phyloP scores from a whole-genome alignment of 2,329 filamentous ascomycete genomes.

The Hypoxylon sp. region DNA sequence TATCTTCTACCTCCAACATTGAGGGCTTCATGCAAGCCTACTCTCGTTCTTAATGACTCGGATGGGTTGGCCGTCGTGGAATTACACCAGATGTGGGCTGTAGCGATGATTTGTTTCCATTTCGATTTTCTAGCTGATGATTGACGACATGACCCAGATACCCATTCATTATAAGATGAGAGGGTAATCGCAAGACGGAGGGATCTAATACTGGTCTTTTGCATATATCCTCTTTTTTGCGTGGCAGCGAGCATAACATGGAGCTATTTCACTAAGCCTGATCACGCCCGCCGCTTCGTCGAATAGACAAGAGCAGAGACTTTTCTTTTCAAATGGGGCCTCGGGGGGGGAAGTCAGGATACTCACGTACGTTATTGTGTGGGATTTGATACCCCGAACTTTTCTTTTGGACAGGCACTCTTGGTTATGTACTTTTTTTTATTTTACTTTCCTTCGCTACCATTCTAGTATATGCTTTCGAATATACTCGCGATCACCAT shows the following conservation, averaged over 20 bases:
- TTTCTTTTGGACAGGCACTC: conserved; percentile 23
- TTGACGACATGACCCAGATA: conserved; percentile 46
- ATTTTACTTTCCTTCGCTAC: conserved; percentile 34
- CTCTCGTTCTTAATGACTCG: conserved; percentile 21
- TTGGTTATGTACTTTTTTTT: conserved; percentile 19
- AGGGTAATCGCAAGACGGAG: conserved; percentile 45
- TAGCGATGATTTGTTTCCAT: conserved; percentile 36
- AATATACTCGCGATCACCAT: conserved; percentile 25
- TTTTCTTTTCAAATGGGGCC: conserved; percentile 21
- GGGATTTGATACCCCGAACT: conserved; percentile 44
- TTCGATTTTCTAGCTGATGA: conserved; percentile 42
- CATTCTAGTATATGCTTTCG: conserved; percentile 35
- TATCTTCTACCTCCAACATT: conserved; percentile 20
- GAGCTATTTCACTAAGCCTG: conserved; percentile 6
- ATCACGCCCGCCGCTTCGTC: conserved; percentile 14
- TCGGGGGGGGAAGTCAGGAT: conserved; percentile 21
- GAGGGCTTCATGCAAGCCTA: conserved; percentile 7
- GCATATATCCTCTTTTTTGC: conserved; percentile 26
- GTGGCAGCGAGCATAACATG: conserved; percentile 11
- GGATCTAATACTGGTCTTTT: conserved; percentile 39
- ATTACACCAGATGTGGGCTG: conserved; percentile 28
- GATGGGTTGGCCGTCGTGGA: conserved; percentile 23
- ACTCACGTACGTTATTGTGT: conserved; percentile 24
- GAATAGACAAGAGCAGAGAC: conserved; percentile 34
- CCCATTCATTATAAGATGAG: conserved; percentile 49